Base-by-base conservation (phyloP, 805 yeast species). In the Teunomyces barrocoloradensis region DNA sequence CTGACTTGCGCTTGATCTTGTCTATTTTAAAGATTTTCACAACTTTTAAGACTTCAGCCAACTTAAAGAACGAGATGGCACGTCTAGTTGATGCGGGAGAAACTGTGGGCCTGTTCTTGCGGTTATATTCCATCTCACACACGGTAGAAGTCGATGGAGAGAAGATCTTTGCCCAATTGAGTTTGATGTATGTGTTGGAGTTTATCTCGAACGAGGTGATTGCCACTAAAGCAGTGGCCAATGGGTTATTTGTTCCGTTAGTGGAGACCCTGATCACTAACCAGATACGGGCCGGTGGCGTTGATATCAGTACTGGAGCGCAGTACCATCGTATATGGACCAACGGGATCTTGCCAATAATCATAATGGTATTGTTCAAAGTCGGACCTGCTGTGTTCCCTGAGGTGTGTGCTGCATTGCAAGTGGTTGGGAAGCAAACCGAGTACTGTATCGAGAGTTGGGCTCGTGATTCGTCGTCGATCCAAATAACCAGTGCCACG, bases 281-380 rank as follows among this genome's bases (percentile, higher is more conserved):
- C 21, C 73, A 74, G 1, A 80, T 91, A 35, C 89, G 85, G 59
- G 70, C 75, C 4, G 96, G 96, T 0, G 77, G 77, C 6, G 65
- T 88, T 2, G 69, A 74, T 11, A 77, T 87, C 2, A 74, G 73
- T 33, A 58, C 66, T 0, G 63, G 79, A 3, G 77, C 87, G 0
- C 77, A 79, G 42, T 65, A 87, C 49, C 92, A 90, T 61, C 75
- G 79, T 44, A 70, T 87, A n/a, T 91, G 97, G 97, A 78, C 82
- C n/a, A 82, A 84, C 57, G 96, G 96, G 1, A 66, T 91, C 13
- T 69, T 91, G 27, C 83, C 94, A 0, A 79, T 88, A 4, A 68
- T 86, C 17, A 66, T 88, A 43, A 69, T 79, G 1, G 64, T 88
- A 12, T 59, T 89, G 34, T 74, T 82, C 23, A 78, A 75, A 42